Evolutionary conservation across 345 rosid species (phyloP), one percentile per base, ranked within the genome.

Genomic region (Euphorbia peplus): DNA sequence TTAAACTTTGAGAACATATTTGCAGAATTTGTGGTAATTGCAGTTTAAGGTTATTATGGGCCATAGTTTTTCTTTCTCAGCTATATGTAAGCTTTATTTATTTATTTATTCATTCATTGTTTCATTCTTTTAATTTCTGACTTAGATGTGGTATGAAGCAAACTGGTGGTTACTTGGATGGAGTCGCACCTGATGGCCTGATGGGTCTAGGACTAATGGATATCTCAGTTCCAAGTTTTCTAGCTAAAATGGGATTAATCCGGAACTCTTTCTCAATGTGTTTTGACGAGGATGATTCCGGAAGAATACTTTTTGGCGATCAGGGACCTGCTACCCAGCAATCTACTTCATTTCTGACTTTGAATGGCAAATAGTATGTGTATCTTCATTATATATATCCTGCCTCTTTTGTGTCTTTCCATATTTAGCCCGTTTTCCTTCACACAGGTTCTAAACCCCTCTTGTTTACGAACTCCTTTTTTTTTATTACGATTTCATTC

Each of bases 131-230:
- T 10, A 35, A 55, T 70, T 44, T 62, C 55, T 68, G 66, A 29
- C 28, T 68, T 79, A 92, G 98, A 73, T 92, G 98, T 84, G 98
- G 96, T 68, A 88, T 80, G 90, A 92, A 83, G 79, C 97, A 92
- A 80, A 90, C 83, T 74, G 98, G 98, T 35, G 85, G 53, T 6
- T 92, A 83, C 79, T 78, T 92, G 80, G 78, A 80, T 48, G 97
- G 95, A 28, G 80, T 73, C 76, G 96, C 96, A 61, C 97, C 96
- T 63, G 97, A 92, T 80, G 98, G 98, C 74, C 83, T 92, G 66
- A 77, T 88, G 93, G 98, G 97, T 39, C 81, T 92, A 79, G 98
- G 98, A 26, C 86, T 73, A 67, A 83, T 87, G 46, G 92, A 88
- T 21, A 81, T 85, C 70, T 86, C 97, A 44, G 95, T 93, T 80